Percentiles rank a stretch among this genome's conserved stretches.
These are phyloP conservation scores for Candida arabinofermentans DNA, from an alignment of 805 yeast species.

Conservation along the genomic window DNA sequence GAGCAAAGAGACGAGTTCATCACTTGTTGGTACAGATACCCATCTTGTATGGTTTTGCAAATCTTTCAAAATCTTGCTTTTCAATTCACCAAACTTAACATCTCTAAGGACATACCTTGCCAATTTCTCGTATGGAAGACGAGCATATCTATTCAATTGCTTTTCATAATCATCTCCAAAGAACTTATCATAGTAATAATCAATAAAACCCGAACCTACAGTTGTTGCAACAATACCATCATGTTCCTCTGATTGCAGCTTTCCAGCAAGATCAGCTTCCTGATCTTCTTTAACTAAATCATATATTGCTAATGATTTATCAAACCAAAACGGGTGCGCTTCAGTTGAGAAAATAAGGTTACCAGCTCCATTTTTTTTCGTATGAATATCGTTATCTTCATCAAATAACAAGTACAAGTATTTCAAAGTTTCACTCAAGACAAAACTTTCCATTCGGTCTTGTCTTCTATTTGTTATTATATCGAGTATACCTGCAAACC, in stretches of 20 bases:
- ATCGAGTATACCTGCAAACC: slow-evolving; percentile 75
- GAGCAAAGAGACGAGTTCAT: background rate
- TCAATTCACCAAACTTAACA: background rate
- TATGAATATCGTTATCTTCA: slow-evolving; percentile 48
- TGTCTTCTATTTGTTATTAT: slow-evolving; percentile 58
- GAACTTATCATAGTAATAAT: background rate
- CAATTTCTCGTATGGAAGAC: background rate
- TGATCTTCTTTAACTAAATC: slow-evolving; percentile 24
- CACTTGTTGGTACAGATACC: background rate
- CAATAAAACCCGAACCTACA: background rate
- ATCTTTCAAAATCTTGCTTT: background rate
- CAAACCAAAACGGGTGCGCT: slow-evolving; percentile 86
- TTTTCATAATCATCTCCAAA: background rate
- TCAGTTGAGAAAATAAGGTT: slow-evolving; percentile 70
- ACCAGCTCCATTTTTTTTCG: slow-evolving; percentile 30
- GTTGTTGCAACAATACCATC: slow-evolving; percentile 1
- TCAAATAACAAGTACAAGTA: slow-evolving; percentile 80
- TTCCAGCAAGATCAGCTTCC: slow-evolving; percentile 8
- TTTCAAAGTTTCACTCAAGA: slow-evolving; percentile 80
- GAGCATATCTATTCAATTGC: background rate
- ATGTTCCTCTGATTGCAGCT: slow-evolving; percentile 4
- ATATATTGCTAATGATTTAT: slow-evolving; percentile 27
- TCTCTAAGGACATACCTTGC: slow-evolving; percentile 1
- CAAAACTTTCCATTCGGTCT: slow-evolving; percentile 90
- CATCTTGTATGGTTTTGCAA: background rate